These are phyloP conservation scores for Trichocomaceae sp. DNA, from an alignment of 2,329 filamentous ascomycete genomes.

Conservation along the genomic window DNA sequence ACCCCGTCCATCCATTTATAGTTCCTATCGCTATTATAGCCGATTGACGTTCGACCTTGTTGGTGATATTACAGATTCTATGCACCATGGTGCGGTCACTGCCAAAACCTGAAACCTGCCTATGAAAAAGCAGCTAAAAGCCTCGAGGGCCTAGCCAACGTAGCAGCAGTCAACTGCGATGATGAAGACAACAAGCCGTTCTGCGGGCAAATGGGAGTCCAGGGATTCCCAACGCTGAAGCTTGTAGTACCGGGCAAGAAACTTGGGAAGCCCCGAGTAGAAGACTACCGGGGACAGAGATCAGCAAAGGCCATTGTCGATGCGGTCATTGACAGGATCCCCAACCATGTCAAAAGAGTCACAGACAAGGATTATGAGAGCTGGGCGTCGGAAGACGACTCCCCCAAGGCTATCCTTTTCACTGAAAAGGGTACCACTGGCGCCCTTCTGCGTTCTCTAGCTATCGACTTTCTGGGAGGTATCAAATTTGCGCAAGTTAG, in stretches of 20 bases:
- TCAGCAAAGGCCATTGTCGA: conserved; percentile 83
- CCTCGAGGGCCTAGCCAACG: conserved; percentile 85
- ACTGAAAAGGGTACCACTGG: conserved; percentile 88
- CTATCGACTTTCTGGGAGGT: conserved; percentile 80
- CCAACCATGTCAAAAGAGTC: conserved; percentile 79
- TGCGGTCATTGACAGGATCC: conserved; percentile 77
- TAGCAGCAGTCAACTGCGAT: conserved; percentile 92
- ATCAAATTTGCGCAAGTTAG: conserved; percentile 77
- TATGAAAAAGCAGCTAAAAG: conserved; percentile 91
- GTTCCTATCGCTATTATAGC: conserved; percentile 4
- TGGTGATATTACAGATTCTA: conserved; percentile 64
- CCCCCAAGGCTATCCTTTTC: conserved; percentile 82
- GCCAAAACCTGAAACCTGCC: conserved; percentile 87
- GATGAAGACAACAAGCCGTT: conserved; percentile 85
- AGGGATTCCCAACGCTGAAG: conserved; percentile 95
- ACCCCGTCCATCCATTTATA: not conserved
- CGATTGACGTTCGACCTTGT: conserved; percentile 9
- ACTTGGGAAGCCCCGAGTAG: conserved; percentile 68
- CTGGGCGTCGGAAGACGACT: conserved; percentile 63
- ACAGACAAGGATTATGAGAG: conserved; percentile 70
- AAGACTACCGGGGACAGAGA: conserved; percentile 83
- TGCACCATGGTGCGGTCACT: conserved; percentile 96
- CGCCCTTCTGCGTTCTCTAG: conserved; percentile 72
- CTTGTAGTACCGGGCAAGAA: conserved; percentile 82
- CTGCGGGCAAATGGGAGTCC: conserved; percentile 76